phyloP scores from a whole-genome alignment of 306 rosid genomes.

The Quercus cerris region DNA sequence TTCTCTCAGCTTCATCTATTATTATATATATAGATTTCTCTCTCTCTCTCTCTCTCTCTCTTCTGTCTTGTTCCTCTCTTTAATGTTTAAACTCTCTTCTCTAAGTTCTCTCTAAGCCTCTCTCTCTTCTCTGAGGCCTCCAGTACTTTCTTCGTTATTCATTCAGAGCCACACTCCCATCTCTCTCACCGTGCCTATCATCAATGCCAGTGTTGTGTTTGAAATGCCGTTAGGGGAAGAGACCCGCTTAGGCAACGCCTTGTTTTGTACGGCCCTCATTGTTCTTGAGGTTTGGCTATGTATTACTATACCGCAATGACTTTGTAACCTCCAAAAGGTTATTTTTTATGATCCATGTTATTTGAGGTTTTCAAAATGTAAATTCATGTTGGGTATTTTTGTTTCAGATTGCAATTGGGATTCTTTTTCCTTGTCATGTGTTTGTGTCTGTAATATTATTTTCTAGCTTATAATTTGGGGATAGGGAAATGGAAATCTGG shows the following conservation, averaged over 20 bases:
- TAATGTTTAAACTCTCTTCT: too few species aligned
- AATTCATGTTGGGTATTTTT: not conserved
- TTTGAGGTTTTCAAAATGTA: not conserved
- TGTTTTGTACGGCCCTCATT: conserved; percentile 65
- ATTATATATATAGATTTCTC: too few species aligned
- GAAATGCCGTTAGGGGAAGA: conserved; percentile 65
- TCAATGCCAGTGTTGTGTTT: conserved; percentile 85
- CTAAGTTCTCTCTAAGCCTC: too few species aligned
- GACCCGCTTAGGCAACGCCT: conserved; percentile 51
- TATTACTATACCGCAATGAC: conserved; percentile 11
- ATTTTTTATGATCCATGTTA: not conserved
- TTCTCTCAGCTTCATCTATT: too few species aligned
- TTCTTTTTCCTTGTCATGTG: not conserved
- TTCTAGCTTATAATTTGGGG: not conserved
- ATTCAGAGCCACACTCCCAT: conserved; percentile 66
- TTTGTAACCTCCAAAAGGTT: not conserved
- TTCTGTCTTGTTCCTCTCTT: too few species aligned
- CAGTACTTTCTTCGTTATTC: conserved; percentile 72
- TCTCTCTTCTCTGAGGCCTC: conserved; percentile 37
- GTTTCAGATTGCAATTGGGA: not conserved
- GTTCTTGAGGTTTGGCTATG: conserved; percentile 73
- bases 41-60: too few species aligned
- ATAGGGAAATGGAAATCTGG: too few species aligned
- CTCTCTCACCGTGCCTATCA: conserved; percentile 81
- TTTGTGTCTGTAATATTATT: not conserved